Evolutionary conservation across 2,329 filamentous ascomycete species (phyloP), one percentile per base, ranked within the genome.

Genomic region (Alternaria postmessia): DNA sequence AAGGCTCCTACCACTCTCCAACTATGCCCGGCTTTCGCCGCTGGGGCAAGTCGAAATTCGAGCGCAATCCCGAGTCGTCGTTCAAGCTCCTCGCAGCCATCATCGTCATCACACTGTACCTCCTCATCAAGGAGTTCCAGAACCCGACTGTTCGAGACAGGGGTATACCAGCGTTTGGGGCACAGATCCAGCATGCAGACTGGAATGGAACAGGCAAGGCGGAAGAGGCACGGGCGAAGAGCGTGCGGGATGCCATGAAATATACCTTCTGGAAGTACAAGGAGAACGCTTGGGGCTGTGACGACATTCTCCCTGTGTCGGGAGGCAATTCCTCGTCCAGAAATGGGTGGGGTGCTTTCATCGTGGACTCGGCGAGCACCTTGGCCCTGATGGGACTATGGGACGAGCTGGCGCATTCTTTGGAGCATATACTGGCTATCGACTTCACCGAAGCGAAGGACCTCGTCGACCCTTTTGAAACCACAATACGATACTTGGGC

Each of bases 301-400:
- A 81, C 60, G 78, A 79, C 24, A 75, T 81, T 18, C 48, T 71
- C 49, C 79, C 79, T 28, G 77, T 81, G 7, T 74, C 75, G 22
- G 79, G 79, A 7, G 72, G 69, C 4, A 71, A 69, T 41, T 70
- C 66, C 22, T 75, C 72, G 44, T 77, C 69, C 7, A 69, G 77
- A 36, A 80, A 80, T 64, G 79, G 79, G 16, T 81, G 79, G 79
- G 79, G 79, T 7, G 79, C 77, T 6, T 80, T 80, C 64, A 80
- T 81, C 18, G 78, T 81, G 4, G 79, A 81, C 57, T 75, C 77
- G 20, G 72, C 76, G 8, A 76, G 77, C 9, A 81, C 79, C 1
- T 60, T 81, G 38, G 78, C 74, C 16, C 64, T 81, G 34, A 81
- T 81, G 79, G 78, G 75, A 3, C 64, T 81, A 18, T 81, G 78